These are phyloP conservation scores for Trichoderma harzianum DNA, from an alignment of 2,329 filamentous ascomycete genomes.

Conservation along the genomic window DNA sequence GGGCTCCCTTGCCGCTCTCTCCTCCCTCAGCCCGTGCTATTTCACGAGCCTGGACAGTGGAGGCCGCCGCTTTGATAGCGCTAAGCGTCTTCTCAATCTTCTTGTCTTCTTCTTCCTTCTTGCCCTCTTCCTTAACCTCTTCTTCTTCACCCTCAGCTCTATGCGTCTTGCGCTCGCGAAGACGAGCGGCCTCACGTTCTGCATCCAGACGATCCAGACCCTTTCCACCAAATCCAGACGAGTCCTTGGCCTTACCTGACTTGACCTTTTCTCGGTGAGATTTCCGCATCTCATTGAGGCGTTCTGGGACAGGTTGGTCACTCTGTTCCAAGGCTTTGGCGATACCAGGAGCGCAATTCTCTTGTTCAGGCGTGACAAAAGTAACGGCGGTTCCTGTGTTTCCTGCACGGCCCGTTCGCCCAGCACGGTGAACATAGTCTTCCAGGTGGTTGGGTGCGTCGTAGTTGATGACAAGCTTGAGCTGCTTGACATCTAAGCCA, in stretches of 20 bases:
- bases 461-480: constrained; percentile 95
- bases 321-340: constrained; percentile 91
- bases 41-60: constrained; percentile 54
- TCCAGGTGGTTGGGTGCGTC: constrained; percentile 92
- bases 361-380: constrained; percentile 87
- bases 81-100: constrained; percentile 67
- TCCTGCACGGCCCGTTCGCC: constrained; percentile 89
- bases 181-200: constrained; percentile 81
- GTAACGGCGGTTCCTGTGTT: constrained; percentile 95
- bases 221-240: constrained; percentile 89
- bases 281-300: constrained; percentile 62
- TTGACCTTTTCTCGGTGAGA: constrained; percentile 88
- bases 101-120: constrained; percentile 64
- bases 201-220: constrained; percentile 89
- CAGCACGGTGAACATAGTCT: constrained; percentile 93
- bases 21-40: constrained; percentile 42
- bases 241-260: constrained; percentile 83
- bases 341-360: constrained; percentile 84
- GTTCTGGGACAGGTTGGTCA: constrained; percentile 75
- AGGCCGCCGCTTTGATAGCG: constrained; percentile 60
- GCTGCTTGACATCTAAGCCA: constrained; percentile 90
- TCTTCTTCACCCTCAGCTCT: constrained; percentile 84
- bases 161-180: constrained; percentile 83
- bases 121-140: constrained; percentile 76
- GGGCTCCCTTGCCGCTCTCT: constrained; percentile 38